Base-by-base conservation (phyloP, 106 monocot genomes). In the Narthecium ossifragum region DNA sequence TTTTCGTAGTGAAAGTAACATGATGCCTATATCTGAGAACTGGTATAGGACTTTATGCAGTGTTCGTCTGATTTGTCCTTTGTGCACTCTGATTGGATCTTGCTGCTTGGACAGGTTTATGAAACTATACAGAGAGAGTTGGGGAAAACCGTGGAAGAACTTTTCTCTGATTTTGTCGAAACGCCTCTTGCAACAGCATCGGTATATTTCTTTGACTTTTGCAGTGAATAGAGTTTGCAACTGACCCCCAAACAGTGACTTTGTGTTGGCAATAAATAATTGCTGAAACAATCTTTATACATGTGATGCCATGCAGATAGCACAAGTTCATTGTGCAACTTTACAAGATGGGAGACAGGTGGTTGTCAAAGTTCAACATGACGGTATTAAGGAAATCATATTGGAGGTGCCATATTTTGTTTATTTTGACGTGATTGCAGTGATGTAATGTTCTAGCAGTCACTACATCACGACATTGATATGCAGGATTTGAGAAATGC, bases 401-500 rank as follows among this genome's bases (percentile, higher is more conserved):
- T 67, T 98, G 29, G 91, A 98, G 86, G 98, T 91, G 63, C 57
- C 4, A 34, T 21, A 38, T 40, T 22, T 48, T 47, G 39, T 34
- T 63, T 46, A 62, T 57, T 61, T 24, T 26, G 17, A 55, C 5
- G 56, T 25, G 18, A 60, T 57, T 48, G 11, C 31, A 26, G 10
- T 26, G 3, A 26, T 28, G 12, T 50, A 23, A 57, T 36, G 25
- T 21, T n/a, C n/a, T 24, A 21, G 28, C 41, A 55, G 33, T 46
- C 32, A 51, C 70, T 68, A 48, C 15, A 59, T 53, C 31, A 31
- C 48, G 15, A 2, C 49, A 25, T 66, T 60, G 46, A 28, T 76
- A 25, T 82, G 38, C 84, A 98, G 98, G 98, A 98, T 53, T 72
- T 98, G 51, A 98, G 82, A 67, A 98, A 98, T 82, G 91, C 90